Evolutionary conservation across 495 filamentous ascomycete species (phyloP), one percentile per base, ranked within the genome.

Genomic region (Xylaria nigripes): DNA sequence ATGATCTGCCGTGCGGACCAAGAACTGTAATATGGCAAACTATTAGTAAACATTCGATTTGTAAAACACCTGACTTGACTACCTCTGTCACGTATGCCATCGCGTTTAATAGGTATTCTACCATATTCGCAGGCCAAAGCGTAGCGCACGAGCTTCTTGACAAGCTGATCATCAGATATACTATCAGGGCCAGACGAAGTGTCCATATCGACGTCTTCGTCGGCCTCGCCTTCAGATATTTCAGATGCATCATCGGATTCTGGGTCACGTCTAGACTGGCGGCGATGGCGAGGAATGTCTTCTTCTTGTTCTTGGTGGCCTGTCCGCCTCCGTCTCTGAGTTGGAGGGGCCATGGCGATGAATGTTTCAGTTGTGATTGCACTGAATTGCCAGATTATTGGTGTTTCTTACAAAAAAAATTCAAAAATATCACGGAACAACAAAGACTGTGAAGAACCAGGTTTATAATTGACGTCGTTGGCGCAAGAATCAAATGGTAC

Each of bases 71-170:
- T 15, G 50, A 57, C 23, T 47, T 32, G 27, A 4, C 2, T 55
- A 81, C 82, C 80, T 81, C 85, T 96, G 36, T 84, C 77, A 60
- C 72, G 79, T 53, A 98, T 90, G 50, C 90, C 93, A 6, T 81
- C 75, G 58, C 93, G 72, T 13, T 82, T 81, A 29, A 98, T 88
- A 0, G 85, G 81, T 42, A 79, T 75, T 15, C 93, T 80, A n/a
- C 87, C 77, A 67, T 87, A 94, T 66, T 96, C 93, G 72, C 87
- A 89, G 2, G 91, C 81, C 6, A 97, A 67, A 2, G 90, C 93
- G 41, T 95, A 81, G n/a, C 93, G 84, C 18, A 97, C 85, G 44
- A 98, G 71, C 58, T 90, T 95, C 70, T 95, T 96, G 27, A 89
- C 82, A 61, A 92, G 74, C 55, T 86, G 82, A 47, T 86, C 81